Evolutionary conservation across 257 asterid species (phyloP).

Genomic region (Solanum ossicruentum): DNA sequence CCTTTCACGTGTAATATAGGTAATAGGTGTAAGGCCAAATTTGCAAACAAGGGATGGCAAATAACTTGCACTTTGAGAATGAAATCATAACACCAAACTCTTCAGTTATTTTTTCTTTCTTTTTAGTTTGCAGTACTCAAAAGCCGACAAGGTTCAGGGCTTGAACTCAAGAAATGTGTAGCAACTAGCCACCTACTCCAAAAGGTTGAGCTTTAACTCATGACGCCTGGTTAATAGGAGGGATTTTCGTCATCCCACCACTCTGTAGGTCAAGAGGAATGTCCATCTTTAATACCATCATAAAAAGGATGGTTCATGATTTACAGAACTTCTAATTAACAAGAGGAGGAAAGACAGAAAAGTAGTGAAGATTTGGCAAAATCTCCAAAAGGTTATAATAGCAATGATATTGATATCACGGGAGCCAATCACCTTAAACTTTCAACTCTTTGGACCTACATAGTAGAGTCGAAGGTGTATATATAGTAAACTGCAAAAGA

Average conservation of each 20-base stretch:
- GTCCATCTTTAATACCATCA: not conserved
- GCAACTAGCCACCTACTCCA: not conserved
- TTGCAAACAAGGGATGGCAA: no score
- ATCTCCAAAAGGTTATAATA: not conserved
- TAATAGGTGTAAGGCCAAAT: no score
- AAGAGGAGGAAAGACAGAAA: not conserved
- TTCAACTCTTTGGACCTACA: not conserved
- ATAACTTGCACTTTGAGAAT: no score
- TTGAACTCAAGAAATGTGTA: not conserved
- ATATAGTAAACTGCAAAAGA: not conserved
- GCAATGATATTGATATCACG: not conserved
- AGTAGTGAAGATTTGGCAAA: not conserved
- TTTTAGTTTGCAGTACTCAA: no score
- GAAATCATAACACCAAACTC: no score
- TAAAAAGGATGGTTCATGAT: not conserved
- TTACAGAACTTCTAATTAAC: not conserved
- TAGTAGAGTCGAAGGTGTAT: not conserved
- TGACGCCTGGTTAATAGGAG: no score
- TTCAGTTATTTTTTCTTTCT: no score
- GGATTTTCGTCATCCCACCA: no score
- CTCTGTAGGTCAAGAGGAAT: not conserved
- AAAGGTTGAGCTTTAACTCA: not conserved
- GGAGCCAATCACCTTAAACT: not conserved
- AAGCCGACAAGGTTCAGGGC: no score
- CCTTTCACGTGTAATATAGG: no score